These are phyloP conservation scores for Pseudogymnoascus sp. DNA, from an alignment of 2,329 filamentous ascomycete genomes.

Conservation along the genomic window DNA sequence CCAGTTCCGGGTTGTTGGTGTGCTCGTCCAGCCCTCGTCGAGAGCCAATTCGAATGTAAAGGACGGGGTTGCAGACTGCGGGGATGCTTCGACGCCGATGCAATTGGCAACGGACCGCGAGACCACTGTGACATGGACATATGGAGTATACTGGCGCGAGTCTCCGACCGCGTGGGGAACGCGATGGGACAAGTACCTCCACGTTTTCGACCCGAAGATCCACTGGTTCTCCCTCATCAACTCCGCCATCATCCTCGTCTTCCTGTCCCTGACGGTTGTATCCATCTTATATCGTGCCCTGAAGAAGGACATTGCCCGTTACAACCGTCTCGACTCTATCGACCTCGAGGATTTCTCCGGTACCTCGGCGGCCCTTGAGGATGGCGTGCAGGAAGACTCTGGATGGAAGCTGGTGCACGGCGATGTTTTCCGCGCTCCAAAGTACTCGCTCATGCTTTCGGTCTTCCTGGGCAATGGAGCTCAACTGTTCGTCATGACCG, in stretches of 20 bases:
- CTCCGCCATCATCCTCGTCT: conserved; percentile 88
- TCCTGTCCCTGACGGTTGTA: conserved; percentile 82
- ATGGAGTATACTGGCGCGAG: conserved; percentile 82
- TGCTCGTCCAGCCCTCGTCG: conserved; percentile 78
- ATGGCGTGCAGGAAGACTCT: conserved; percentile 93
- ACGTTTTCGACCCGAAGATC: conserved; percentile 95
- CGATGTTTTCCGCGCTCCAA: conserved; percentile 88
- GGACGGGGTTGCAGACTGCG: conserved; percentile 54
- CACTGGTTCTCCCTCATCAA: conserved; percentile 99
- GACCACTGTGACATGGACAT: conserved; percentile 75
- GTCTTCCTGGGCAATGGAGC: conserved; percentile 87
- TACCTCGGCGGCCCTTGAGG: conserved; percentile 68
- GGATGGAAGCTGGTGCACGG: conserved; percentile 98
- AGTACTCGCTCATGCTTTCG: conserved; percentile 74
- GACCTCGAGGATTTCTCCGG: conserved; percentile 83
- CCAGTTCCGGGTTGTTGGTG: conserved; percentile 83
- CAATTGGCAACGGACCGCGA: conserved; percentile 55
- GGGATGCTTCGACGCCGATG: conserved; percentile 49
- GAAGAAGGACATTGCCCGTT: conserved; percentile 90
- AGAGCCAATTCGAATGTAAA: conserved; percentile 45
- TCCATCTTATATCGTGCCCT: conserved; percentile 86
- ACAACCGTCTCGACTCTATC: conserved; percentile 90
- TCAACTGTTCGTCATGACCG: conserved; percentile 96
- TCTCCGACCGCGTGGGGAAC: conserved; percentile 90
- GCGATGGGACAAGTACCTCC: conserved; percentile 96